Conservation (phyloP, 2,329 filamentous ascomycete genomes). For the Botrytis tulipae region DNA sequence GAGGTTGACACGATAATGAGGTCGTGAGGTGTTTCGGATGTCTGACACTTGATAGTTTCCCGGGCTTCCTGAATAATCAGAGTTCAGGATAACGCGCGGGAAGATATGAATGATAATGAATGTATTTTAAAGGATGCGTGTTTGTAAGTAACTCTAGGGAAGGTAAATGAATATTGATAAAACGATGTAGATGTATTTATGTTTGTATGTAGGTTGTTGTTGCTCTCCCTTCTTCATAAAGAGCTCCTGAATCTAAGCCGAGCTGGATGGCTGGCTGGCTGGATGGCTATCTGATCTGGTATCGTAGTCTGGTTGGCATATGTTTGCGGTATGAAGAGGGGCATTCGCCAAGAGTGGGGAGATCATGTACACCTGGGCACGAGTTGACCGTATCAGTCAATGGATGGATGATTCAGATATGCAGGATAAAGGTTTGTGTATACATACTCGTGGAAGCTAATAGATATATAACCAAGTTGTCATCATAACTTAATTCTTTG, state of each 20-base stretch:
- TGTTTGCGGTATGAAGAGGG: slow-evolving; percentile 17
- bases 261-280: neutral
- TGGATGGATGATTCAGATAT: neutral
- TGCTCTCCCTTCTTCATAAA: slow-evolving; percentile 11
- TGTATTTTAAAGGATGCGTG: neutral
- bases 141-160: neutral
- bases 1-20: slow-evolving; percentile 16
- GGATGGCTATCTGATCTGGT: slow-evolving; percentile 1
- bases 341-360: slow-evolving; percentile 18
- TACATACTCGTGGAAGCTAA: neutral
- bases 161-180: neutral
- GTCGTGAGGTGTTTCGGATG: slow-evolving; percentile 17
- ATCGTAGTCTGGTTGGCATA: slow-evolving; percentile 4
- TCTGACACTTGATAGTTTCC: slow-evolving; percentile 21
- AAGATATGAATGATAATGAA: slow-evolving; percentile 18
- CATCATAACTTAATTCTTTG: neutral
- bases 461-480: neutral
- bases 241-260: slow-evolving; percentile 20
- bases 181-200: slow-evolving; percentile 17
- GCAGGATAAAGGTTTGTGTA: neutral
- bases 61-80: slow-evolving; percentile 32
- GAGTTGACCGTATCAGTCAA: neutral
- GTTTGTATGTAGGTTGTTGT: slow-evolving; percentile 17
- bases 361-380: slow-evolving; percentile 8
- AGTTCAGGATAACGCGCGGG: slow-evolving; percentile 32